Base-by-base conservation (phyloP, 2,329 filamentous ascomycete species). In the Pseudocercospora musae region DNA sequence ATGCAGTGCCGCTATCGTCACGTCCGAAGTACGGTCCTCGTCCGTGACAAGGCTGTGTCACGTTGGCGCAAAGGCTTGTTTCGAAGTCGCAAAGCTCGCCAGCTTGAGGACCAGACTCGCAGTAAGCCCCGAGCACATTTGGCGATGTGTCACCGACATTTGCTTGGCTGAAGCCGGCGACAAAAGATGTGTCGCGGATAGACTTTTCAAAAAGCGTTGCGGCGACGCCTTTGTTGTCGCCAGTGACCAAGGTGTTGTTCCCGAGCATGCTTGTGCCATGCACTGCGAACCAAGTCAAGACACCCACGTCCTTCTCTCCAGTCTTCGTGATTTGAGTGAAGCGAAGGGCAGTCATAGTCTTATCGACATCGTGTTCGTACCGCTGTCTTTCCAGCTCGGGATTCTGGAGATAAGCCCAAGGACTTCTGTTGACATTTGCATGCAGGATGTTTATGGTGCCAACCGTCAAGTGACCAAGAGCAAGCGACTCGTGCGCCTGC, bases 221-320 rank as follows among this genome's bases (percentile, higher is more conserved):
- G 1, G 94, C 93, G 6, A 96, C 91, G 11, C 94, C 94, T 78
- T 98, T 98, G 80, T 98, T 98, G 76, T 98, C 94, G n/a, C 91
- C 94, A 2, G 92, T 88, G 56, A 95, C 86, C 13, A 96, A 82
- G 0, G 92, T 97, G 77, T 96, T 96, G 78, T 97, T 97, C 59
- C 90, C 89, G 23, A 93, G 86, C 76, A 97, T 85, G 0, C 92
- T 96, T 0, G 94, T 98, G 52, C 93, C 93, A 74, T 98, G 94
- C 0, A 93, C 90, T 2, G 94, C 87, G 74, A 94, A 96, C 91
- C 93, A 98, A 15, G 91, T 95, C 62, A 98, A 78, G 0, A 96
- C 81, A 11, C 92, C 93, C 46, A 92, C 85, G 61, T 88, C 89
- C 77, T 92, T 92, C 53, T 84, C 82, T 71, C 95, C 91, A 0